Evolutionary conservation across 805 yeast species (phyloP), one percentile per base, ranked within the genome.

Genomic region (Scheffersomyces coipomensis): DNA sequence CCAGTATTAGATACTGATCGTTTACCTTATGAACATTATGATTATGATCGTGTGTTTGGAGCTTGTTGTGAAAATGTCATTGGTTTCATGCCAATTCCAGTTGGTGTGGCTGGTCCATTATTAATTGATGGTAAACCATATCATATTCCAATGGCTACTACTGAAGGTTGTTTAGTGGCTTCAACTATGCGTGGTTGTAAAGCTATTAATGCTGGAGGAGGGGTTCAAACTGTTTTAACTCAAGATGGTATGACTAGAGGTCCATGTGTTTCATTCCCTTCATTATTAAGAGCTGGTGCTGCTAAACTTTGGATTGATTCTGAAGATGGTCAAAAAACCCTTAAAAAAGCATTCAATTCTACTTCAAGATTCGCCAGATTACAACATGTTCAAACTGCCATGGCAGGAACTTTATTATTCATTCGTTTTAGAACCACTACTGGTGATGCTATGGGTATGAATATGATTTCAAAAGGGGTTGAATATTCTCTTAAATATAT

Each of bases 361-460:
- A 93, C 99, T 15, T 90, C 98, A 13, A 79, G 99, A 67, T 93
- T 93, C 68, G 99, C 99, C 13, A 81, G 97, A 57, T 77, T 93
- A 55, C 96, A 87, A 64, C 85, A 85, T 52, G 73, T 91, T 48
- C 86, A 88, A 63, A 88, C 97, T 13, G 95, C 98, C 2, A 72
- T 91, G 62, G 99, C 99, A 13, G 99, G 99, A 22, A 85, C 85
- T 35, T 73, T 85, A 51, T 73, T 93, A 53, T 93, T 79, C 56
- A 84, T 93, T 52, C 81, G 99, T 57, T 93, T 93, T 73, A 81
- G 90, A 61, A 95, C 99, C n/a, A 89, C 96, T 29, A 93, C 99
- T 15, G 99, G 99, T 64, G 99, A 93, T 71, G 99, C 99, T 15
- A 93, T 93, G 99, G 99, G 99, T 48, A 93, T 93, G 99, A 93